Base-by-base conservation (phyloP, 2,329 filamentous ascomycete genomes). In the Fusarium sp. region DNA sequence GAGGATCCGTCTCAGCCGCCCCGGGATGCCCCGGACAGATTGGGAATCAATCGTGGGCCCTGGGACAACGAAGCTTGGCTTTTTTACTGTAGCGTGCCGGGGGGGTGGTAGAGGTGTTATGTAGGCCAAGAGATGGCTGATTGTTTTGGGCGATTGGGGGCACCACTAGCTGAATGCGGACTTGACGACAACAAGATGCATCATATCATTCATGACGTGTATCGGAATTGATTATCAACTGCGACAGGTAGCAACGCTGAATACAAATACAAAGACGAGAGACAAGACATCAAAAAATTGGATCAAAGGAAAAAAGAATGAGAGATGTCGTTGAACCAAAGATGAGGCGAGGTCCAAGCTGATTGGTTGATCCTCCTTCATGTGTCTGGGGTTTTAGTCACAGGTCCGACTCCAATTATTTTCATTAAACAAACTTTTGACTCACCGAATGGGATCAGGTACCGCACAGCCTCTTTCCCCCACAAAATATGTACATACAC, bases 371-470 rank as follows among this genome's bases (percentile, higher is more conserved):
- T n/a, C 45, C 56, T 23, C 4, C 20, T 11, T 16, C 25, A 75
- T 75, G 41, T 73, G 72, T 75, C 70, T 39, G 65, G 60, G 68
- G 59, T 67, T 66, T 76, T 76, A 76, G 71, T 68, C 76, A 76
- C 62, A 32, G 20, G 45, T 48, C 57, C 63, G 34, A 16, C 43
- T 48, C 25, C 8, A 50, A 25, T 14, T 64, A 63, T 76, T 76
- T 67, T 68, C 58, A 76, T 76, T 76, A 72, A 76, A 72, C 41
- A 74, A 74, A 60, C 25, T 56, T 76, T 76, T 76, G 73, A 76
- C 71, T 74, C 74, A 76, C 67, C 34, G 67, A 75, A 75, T 64
- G 63, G 63, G 34, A 43, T 30, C 54, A 54, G 43, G 66, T 68
- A 74, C 62, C 69, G 60, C 57, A 62, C 43, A 74, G 66, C 71